Evolutionary conservation across 257 asterid species (phyloP).

Genomic region (Plantago ovata): DNA sequence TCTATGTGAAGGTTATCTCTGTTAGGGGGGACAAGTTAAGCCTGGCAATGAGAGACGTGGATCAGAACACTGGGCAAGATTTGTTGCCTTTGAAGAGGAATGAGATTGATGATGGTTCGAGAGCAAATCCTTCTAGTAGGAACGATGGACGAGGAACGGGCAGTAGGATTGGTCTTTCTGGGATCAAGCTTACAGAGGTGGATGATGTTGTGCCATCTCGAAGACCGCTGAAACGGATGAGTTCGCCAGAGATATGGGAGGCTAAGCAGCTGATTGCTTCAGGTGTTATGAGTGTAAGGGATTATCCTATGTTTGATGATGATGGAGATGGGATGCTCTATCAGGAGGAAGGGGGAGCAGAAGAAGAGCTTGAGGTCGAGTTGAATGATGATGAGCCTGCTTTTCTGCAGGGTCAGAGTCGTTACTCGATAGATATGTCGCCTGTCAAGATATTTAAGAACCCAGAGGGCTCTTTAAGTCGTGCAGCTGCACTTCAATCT

Average conservation of each 20-base stretch:
- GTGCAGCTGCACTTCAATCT: slow-evolving; percentile 93
- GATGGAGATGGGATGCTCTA: slow-evolving; percentile 77
- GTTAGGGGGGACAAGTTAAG: slow-evolving; percentile 78
- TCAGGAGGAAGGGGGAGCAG: slow-evolving; percentile 92
- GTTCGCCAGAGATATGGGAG: slow-evolving; percentile 97
- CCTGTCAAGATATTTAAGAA: slow-evolving; percentile 94
- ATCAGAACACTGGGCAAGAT: slow-evolving; percentile 82
- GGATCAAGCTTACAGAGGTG: slow-evolving; percentile 62
- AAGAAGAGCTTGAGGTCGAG: slow-evolving; percentile 92
- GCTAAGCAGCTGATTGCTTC: slow-evolving; percentile 88
- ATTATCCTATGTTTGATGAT: slow-evolving; percentile 75
- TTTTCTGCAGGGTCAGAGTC: slow-evolving; percentile 83
- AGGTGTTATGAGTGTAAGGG: slow-evolving; percentile 73
- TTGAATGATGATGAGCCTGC: slow-evolving; percentile 90
- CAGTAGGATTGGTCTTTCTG: slow-evolving; percentile 75
- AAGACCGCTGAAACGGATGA: slow-evolving; percentile 83
- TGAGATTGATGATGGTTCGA: slow-evolving; percentile 45
- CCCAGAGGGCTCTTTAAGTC: slow-evolving; percentile 92
- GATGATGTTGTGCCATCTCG: slow-evolving; percentile 64
- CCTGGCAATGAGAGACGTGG: slow-evolving; percentile 91
- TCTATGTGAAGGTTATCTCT: slow-evolving; percentile 78
- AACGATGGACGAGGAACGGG: slow-evolving; percentile 49
- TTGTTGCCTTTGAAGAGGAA: slow-evolving; percentile 76
- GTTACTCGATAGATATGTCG: slow-evolving; percentile 77
- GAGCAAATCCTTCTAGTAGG: slow-evolving; percentile 46